Percentiles rank a stretch among this genome's conserved stretches.
phyloP scores from a whole-genome alignment of 2,329 filamentous ascomycete species.

The Aphanocladium album region DNA sequence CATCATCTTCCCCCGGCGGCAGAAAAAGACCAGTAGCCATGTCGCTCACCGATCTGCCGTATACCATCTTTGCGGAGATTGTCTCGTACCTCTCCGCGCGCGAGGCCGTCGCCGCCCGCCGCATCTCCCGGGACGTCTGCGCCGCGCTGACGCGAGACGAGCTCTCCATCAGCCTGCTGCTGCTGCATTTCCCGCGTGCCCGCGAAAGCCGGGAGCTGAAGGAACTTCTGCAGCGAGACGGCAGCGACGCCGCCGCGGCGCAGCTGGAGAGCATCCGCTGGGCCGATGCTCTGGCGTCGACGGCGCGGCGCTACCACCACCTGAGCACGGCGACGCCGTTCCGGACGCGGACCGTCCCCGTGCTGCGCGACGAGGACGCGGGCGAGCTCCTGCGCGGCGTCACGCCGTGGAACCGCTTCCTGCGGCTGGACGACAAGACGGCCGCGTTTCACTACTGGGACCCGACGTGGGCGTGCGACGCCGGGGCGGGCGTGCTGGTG shows the following conservation, averaged over 20 bases:
- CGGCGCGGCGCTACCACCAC: slow-evolving; percentile 51
- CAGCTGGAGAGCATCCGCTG: slow-evolving; percentile 28
- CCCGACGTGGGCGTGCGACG: slow-evolving; percentile 49
- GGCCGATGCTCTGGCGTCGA: slow-evolving; percentile 40
- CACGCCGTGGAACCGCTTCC: slow-evolving; percentile 39
- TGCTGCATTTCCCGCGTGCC: slow-evolving; percentile 46
- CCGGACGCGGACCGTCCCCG: slow-evolving; percentile 20
- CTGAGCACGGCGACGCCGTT: slow-evolving; percentile 44
- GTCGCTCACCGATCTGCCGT: slow-evolving; percentile 45
- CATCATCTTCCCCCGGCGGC: background rate
- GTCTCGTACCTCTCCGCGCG: slow-evolving; percentile 41
- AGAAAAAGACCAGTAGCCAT: slow-evolving; percentile 13
- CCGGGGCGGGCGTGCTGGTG: slow-evolving; percentile 50
- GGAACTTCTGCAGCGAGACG: slow-evolving; percentile 8
- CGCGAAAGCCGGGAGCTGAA: slow-evolving; percentile 44
- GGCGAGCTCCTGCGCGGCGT: slow-evolving; percentile 29
- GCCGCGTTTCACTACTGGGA: slow-evolving; percentile 42
- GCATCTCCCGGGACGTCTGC: slow-evolving; percentile 45
- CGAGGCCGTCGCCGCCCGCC: slow-evolving; percentile 47
- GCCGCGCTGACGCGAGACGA: slow-evolving; percentile 44
- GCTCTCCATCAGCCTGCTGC: slow-evolving; percentile 43
- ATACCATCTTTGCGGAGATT: slow-evolving; percentile 54
- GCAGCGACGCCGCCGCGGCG: background rate
- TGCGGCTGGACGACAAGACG: slow-evolving; percentile 37
- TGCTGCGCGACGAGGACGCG: slow-evolving; percentile 14